Percentiles rank a stretch among this genome's conserved stretches.
phyloP scores from a whole-genome alignment of 768 basidiomycete species.

The Leccinum boreale region DNA sequence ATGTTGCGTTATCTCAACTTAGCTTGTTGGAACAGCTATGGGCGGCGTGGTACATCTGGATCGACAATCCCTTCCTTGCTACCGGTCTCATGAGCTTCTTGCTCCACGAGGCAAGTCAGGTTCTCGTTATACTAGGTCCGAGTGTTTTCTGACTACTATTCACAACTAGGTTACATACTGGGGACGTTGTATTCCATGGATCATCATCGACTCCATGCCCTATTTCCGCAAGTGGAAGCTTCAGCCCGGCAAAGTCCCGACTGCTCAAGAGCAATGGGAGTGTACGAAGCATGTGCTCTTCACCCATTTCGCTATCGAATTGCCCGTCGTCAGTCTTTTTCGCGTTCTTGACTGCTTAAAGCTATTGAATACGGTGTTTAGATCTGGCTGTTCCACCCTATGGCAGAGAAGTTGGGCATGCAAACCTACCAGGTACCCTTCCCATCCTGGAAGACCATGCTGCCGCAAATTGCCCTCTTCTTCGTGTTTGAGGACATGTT shows the following conservation, averaged over 20 bases:
- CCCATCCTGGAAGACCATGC: slow-evolving; percentile 65
- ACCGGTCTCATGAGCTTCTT: slow-evolving; percentile 93
- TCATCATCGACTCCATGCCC: slow-evolving; percentile 90
- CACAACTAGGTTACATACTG: slow-evolving; percentile 83
- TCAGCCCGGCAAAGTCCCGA: slow-evolving; percentile 82
- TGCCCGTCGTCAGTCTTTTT: slow-evolving; percentile 65
- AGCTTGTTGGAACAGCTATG: slow-evolving; percentile 76
- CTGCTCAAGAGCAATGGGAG: slow-evolving; percentile 83
- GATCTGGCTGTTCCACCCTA: slow-evolving; percentile 91
- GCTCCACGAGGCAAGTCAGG: slow-evolving; percentile 78
- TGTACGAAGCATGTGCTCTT: slow-evolving; percentile 93
- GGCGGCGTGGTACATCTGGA: slow-evolving; percentile 81
- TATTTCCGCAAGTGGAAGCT: slow-evolving; percentile 95
- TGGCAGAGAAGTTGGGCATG: slow-evolving; percentile 88
- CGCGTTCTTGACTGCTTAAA: too few relatives aligned
- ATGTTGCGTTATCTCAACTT: slow-evolving; percentile 57
- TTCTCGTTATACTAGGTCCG: too few relatives aligned
- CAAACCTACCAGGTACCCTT: slow-evolving; percentile 91
- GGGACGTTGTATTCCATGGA: slow-evolving; percentile 91
- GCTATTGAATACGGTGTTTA: slow-evolving; percentile 25
- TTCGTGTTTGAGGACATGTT: slow-evolving; percentile 96
- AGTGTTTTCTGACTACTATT: neutral
- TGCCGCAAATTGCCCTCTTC: slow-evolving; percentile 79
- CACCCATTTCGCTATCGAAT: slow-evolving; percentile 93
- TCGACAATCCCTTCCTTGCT: slow-evolving; percentile 87